Evolutionary conservation across 2,329 filamentous ascomycete genomes (phyloP).

Genomic region (Fusarium ramigenum): DNA sequence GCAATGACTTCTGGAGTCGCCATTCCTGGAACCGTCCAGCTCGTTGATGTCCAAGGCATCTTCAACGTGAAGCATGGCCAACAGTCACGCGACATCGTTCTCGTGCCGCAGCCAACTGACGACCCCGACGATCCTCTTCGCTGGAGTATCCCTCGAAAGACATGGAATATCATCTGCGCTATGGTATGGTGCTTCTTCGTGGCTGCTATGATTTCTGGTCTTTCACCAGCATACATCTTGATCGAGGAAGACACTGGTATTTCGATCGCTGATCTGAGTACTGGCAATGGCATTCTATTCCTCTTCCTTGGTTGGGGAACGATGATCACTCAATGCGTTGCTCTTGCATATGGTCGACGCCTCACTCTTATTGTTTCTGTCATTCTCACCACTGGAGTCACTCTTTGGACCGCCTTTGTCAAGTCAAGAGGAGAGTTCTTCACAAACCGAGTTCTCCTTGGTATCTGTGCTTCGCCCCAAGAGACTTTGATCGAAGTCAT

Average conservation of each 20-base stretch:
- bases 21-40: conserved; percentile 36
- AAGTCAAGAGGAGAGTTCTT: conserved; percentile 37
- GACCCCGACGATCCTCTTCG: conserved; percentile 39
- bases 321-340: not conserved
- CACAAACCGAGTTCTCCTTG: conserved; percentile 36
- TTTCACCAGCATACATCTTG: conserved; percentile 39
- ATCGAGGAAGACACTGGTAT: conserved; percentile 40
- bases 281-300: not conserved
- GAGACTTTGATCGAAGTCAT: conserved; percentile 28
- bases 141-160: conserved; percentile 34
- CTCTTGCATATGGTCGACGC: not conserved
- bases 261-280: conserved; percentile 38
- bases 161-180: conserved; percentile 31
- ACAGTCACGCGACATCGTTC: conserved; percentile 29
- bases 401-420: conserved; percentile 36
- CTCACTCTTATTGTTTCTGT: conserved; percentile 22
- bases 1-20: not conserved
- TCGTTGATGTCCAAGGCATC: conserved; percentile 29
- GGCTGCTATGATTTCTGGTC: conserved; percentile 36
- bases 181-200: conserved; percentile 42
- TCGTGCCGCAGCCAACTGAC: conserved; percentile 37
- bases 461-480: conserved; percentile 34
- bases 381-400: conserved; percentile 25
- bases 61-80: conserved; percentile 33
- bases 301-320: not conserved